Conservation (phyloP, 2,329 filamentous ascomycete genomes). For the Drechslerella coelobrocha region DNA sequence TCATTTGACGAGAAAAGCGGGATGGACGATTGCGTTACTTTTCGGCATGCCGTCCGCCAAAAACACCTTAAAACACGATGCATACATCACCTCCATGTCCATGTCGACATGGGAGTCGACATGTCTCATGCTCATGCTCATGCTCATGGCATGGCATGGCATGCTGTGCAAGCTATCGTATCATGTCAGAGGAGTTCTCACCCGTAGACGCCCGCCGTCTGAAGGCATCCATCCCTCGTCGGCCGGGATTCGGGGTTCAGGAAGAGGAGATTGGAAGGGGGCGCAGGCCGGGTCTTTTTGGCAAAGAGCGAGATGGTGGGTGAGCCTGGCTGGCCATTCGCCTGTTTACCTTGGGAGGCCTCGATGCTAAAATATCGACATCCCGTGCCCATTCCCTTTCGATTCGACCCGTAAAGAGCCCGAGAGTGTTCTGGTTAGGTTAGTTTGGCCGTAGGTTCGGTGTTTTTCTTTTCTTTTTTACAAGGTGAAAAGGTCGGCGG, state of each 20-base stretch:
- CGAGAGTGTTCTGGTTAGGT: neutral
- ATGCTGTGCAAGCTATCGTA: neutral
- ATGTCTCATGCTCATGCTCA: neutral
- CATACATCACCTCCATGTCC: neutral
- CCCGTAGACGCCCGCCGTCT: neutral
- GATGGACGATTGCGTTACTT: conserved; percentile 50
- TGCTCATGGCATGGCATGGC: neutral
- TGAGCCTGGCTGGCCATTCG: conserved; percentile 36
- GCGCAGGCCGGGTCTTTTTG: conserved; percentile 14
- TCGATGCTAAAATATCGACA: conserved; percentile 51
- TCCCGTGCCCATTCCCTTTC: conserved; percentile 47
- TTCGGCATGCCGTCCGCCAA: conserved; percentile 32
- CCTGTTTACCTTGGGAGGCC: conserved; percentile 39
- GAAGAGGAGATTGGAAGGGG: conserved; percentile 1
- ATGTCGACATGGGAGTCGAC: neutral
- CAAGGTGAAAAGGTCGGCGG: neutral
- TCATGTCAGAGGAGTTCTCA: conserved; percentile 5
- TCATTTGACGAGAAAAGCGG: conserved; percentile 32
- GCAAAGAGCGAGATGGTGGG: conserved; percentile 40
- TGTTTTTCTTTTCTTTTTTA: conserved; percentile 10
- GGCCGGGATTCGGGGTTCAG: neutral
- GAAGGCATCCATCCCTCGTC: neutral
- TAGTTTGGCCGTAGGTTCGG: neutral
- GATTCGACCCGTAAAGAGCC: conserved; percentile 37
- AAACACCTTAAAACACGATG: neutral